These are phyloP conservation scores for Peronospora belbahrii DNA, from an alignment of 352 stramenopile species.

Conservation along the genomic window DNA sequence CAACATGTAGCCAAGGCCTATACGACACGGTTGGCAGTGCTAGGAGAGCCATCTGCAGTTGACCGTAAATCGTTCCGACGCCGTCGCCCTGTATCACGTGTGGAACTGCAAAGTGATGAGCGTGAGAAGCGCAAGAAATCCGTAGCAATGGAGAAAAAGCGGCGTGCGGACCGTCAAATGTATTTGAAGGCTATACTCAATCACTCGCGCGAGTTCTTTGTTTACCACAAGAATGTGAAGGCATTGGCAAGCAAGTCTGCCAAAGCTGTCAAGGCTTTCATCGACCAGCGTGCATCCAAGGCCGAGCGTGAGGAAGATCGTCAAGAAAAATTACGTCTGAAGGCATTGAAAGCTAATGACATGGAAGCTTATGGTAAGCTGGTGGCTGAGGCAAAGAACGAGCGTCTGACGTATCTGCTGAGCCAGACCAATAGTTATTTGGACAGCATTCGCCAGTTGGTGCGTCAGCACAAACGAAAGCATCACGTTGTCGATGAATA, in stretches of 20 bases:
- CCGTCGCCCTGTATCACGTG: constrained; percentile 45
- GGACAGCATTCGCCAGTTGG: constrained; percentile 90
- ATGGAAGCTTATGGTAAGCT: constrained; percentile 97
- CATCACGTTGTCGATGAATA: constrained; percentile 56
- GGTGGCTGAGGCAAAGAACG: constrained; percentile 96
- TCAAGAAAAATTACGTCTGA: constrained; percentile 82
- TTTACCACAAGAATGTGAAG: constrained; percentile 84
- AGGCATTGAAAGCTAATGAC: constrained; percentile 92
- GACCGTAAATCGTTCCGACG: constrained; percentile 75
- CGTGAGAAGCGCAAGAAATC: constrained; percentile 77
- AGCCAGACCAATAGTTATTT: constrained; percentile 95
- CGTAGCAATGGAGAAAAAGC: constrained; percentile 77
- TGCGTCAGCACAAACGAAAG: constrained; percentile 87
- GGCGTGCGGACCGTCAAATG: constrained; percentile 61
- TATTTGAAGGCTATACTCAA: constrained; percentile 79
- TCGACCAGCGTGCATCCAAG: constrained; percentile 71
- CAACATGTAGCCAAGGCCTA: constrained; percentile 55
- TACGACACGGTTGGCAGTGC: constrained; percentile 48
- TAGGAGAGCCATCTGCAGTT: constrained; percentile 54
- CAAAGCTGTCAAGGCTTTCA: constrained; percentile 62
- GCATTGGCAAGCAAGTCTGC: constrained; percentile 57
- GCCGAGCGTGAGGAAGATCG: constrained; percentile 81
- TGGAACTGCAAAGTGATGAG: constrained; percentile 63
- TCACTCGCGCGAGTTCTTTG: constrained; percentile 80
- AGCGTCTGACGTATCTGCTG: constrained; percentile 94